A percentile compares a stretch with the other conserved stretches of the same genome.
These are phyloP conservation scores for Basidiobolus meristosporus DNA, from an alignment of 371 early-diverging fungal species.

Conservation along the genomic window DNA sequence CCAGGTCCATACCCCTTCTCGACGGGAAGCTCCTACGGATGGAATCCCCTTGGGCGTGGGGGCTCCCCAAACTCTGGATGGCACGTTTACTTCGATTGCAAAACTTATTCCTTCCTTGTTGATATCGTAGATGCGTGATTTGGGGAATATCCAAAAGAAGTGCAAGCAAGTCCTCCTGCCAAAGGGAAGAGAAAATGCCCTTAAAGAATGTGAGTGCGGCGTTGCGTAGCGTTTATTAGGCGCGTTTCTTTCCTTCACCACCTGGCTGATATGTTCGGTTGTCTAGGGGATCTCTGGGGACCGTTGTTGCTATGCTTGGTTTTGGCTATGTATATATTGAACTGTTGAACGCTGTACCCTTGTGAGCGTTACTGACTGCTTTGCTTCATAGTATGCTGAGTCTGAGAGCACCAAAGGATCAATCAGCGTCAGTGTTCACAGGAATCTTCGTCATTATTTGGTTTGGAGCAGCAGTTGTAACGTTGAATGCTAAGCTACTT, in stretches of 20 bases:
- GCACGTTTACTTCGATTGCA: too few relatives aligned
- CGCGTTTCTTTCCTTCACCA: neutral
- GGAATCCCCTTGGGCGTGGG: too few relatives aligned
- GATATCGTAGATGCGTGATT: slow-evolving; percentile 43
- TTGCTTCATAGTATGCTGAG: slow-evolving; percentile 24
- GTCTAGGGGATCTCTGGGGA: slow-evolving; percentile 86
- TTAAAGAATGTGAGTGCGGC: slow-evolving; percentile 49
- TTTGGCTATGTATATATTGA: slow-evolving; percentile 47
- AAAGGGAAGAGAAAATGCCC: slow-evolving; percentile 32
- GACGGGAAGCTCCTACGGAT: neutral
- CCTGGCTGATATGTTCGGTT: neutral
- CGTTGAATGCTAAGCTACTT: slow-evolving; percentile 77
- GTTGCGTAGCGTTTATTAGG: neutral
- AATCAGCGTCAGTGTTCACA: slow-evolving; percentile 72
- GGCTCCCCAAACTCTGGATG: too few relatives aligned
- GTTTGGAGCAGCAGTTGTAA: slow-evolving; percentile 80
- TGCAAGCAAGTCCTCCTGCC: slow-evolving; percentile 55
- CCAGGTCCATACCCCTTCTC: neutral
- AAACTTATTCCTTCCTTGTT: neutral
- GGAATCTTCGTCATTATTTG: slow-evolving; percentile 81
- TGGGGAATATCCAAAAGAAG: slow-evolving; percentile 49
- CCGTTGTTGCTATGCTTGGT: slow-evolving; percentile 76
- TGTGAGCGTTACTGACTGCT: neutral
- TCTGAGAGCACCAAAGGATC: slow-evolving; percentile 35
- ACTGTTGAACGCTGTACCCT: neutral